Percentiles rank a stretch among this genome's conserved stretches.
These are phyloP conservation scores for Betula pendula DNA, from an alignment of 306 rosid genomes.

Conservation along the genomic window DNA sequence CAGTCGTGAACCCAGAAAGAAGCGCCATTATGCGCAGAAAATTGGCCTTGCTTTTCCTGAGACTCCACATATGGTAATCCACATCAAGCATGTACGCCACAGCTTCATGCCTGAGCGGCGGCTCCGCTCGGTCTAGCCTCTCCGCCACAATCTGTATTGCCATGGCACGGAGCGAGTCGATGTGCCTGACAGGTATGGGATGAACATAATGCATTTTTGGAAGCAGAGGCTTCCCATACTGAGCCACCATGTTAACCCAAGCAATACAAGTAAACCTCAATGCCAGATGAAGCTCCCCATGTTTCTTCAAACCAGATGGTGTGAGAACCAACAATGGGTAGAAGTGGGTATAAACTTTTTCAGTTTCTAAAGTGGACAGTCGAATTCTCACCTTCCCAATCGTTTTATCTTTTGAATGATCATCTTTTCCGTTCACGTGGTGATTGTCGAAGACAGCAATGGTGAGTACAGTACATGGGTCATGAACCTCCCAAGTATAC, in stretches of 20 bases:
- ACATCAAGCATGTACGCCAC: slow-evolving; percentile 96
- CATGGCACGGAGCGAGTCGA: slow-evolving; percentile 79
- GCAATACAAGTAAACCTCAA: slow-evolving; percentile 84
- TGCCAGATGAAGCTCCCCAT: slow-evolving; percentile 94
- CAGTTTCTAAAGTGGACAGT: slow-evolving; percentile 79
- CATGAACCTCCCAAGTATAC: slow-evolving; percentile 90
- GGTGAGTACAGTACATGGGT: slow-evolving; percentile 89
- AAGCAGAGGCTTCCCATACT: slow-evolving; percentile 78
- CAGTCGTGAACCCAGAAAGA: slow-evolving; percentile 51
- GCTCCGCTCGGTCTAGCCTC: slow-evolving; percentile 71
- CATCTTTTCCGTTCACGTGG: slow-evolving; percentile 60
- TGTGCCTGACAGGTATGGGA: slow-evolving; percentile 68
- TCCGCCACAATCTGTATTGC: slow-evolving; percentile 87
- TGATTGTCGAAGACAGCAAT: slow-evolving; percentile 76
- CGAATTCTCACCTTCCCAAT: slow-evolving; percentile 93
- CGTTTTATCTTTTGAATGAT: slow-evolving; percentile 60
- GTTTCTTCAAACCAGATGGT: slow-evolving; percentile 67
- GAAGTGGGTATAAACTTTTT: slow-evolving; percentile 77
- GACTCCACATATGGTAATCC: slow-evolving; percentile 81
- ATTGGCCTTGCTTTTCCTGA: slow-evolving; percentile 92
- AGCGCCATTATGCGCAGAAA: slow-evolving; percentile 74
- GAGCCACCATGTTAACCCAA: slow-evolving; percentile 81
- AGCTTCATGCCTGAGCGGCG: slow-evolving; percentile 78
- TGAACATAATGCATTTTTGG: slow-evolving; percentile 92
- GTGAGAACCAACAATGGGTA: slow-evolving; percentile 81